A percentile compares a stretch with the other conserved stretches of the same genome.
Evolutionary conservation across 768 basidiomycete species (phyloP).

Genomic region (Suillus subluteus): DNA sequence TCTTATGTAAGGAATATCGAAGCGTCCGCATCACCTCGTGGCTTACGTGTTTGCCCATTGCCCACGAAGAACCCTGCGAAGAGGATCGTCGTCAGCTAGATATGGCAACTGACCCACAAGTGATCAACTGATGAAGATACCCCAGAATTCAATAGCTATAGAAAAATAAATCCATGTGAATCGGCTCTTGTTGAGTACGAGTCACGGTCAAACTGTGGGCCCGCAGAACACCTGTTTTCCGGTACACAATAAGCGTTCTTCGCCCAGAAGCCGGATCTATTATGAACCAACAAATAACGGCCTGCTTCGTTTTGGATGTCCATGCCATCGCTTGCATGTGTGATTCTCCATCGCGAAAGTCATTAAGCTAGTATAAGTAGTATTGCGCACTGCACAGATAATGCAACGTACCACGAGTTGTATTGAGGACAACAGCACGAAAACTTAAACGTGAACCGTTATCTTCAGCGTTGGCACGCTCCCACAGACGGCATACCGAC

Average conservation of each 20-base stretch:
- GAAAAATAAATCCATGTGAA: neutral
- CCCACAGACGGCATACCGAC: neutral
- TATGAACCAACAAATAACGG: neutral
- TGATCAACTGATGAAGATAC: neutral
- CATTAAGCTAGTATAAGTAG: neutral
- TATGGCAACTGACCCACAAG: neutral
- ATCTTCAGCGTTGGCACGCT: neutral
- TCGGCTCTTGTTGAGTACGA: neutral
- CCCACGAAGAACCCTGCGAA: slow-evolving; percentile 4
- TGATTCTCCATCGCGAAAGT: neutral
- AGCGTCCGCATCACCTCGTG: neutral
- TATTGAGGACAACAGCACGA: neutral
- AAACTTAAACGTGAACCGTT: neutral
- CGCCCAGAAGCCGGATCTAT: neutral
- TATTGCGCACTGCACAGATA: neutral
- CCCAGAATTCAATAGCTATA: neutral
- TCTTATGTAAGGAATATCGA: neutral
- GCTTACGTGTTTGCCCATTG: neutral
- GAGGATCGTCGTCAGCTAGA: neutral
- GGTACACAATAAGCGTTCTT: neutral
- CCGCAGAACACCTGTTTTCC: neutral
- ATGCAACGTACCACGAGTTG: neutral
- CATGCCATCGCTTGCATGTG: neutral
- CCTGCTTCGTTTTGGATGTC: neutral
- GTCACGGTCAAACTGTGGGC: neutral